These are phyloP conservation scores for Candida andamanensis DNA, from an alignment of 805 yeast species.

Conservation along the genomic window DNA sequence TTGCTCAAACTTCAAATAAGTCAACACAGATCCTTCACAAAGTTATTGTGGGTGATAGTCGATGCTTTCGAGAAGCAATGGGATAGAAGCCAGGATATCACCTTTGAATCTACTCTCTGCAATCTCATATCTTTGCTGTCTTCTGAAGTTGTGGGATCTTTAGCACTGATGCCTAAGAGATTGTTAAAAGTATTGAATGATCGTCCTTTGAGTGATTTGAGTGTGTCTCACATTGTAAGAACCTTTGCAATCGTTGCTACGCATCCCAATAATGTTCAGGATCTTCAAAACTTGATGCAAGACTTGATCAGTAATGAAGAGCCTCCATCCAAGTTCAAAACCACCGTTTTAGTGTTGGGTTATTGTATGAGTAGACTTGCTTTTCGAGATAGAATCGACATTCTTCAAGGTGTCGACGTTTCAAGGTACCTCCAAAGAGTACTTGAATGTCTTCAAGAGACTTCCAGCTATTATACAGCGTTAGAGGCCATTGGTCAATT, in stretches of 20 bases:
- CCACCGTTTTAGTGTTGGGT: conserved; percentile 31
- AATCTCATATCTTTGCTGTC: conserved; percentile 30
- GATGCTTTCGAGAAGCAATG: conserved; percentile 28
- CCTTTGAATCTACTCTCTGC: conserved; percentile 35
- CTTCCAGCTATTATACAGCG: conserved; percentile 19
- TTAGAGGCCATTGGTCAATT: conserved; percentile 41
- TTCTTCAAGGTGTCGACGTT: conserved; percentile 11
- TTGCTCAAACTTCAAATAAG: conserved; percentile 19
- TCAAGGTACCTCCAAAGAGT: conserved; percentile 11
- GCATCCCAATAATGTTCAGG: conserved; percentile 19
- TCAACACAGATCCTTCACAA: conserved; percentile 9
- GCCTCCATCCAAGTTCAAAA: conserved; percentile 14
- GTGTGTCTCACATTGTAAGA: conserved; percentile 33
- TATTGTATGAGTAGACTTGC: conserved; percentile 44
- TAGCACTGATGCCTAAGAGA: conserved; percentile 14
- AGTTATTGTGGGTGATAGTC: conserved; percentile 25
- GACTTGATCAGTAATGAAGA: conserved; percentile 6
- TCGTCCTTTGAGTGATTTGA: conserved; percentile 16
- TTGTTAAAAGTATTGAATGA: conserved; percentile 22
- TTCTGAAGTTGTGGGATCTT: conserved; percentile 16
- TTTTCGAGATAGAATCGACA: conserved; percentile 22
- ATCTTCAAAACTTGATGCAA: conserved; percentile 7
- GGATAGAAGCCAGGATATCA: conserved; percentile 15
- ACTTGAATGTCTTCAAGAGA: conserved; percentile 13
- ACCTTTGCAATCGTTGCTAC: conserved; percentile 47